Evolutionary conservation across 306 rosid genomes (phyloP).

Genomic region (Abrus precatorius): DNA sequence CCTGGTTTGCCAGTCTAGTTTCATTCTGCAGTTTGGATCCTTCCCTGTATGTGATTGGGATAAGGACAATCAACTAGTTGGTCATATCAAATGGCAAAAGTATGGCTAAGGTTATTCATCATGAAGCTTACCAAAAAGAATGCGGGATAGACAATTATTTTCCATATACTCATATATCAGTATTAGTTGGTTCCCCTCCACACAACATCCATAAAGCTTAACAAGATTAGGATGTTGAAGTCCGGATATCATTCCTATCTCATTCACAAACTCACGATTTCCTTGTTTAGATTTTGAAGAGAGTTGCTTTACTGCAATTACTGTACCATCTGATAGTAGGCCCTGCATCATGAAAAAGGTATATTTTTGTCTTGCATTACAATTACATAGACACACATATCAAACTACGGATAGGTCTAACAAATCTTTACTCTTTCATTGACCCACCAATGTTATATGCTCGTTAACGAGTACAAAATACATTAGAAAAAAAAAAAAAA

Average conservation of each 20-base stretch:
- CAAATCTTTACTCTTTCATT: constrained; percentile 10
- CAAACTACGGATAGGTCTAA: background rate
- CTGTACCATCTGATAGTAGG: constrained; percentile 77
- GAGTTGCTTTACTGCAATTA: constrained; percentile 92
- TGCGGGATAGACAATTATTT: constrained; percentile 87
- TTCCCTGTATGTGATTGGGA: constrained; percentile 58
- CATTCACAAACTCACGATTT: constrained; percentile 93
- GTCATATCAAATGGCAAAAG: constrained; percentile 10
- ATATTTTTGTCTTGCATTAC: constrained; percentile 24
- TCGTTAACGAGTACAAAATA: background rate
- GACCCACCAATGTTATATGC: constrained; percentile 7
- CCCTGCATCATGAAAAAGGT: constrained; percentile 68
- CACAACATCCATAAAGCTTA: constrained; percentile 92
- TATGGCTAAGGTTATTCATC: constrained; percentile 22
- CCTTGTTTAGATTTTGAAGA: constrained; percentile 97
- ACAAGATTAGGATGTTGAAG: constrained; percentile 96
- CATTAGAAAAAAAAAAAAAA: background rate
- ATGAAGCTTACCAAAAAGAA: constrained; percentile 80
- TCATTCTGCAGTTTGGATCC: constrained; percentile 58
- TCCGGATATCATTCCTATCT: constrained; percentile 95
- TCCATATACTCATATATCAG: constrained; percentile 93
- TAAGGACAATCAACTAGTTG: constrained; percentile 34
- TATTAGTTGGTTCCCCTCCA: constrained; percentile 86
- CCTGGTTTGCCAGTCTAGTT: constrained; percentile 85
- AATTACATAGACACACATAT: constrained; percentile 16